Conservation (phyloP, 305 asterid genomes). For the Fraxinus ornus region DNA sequence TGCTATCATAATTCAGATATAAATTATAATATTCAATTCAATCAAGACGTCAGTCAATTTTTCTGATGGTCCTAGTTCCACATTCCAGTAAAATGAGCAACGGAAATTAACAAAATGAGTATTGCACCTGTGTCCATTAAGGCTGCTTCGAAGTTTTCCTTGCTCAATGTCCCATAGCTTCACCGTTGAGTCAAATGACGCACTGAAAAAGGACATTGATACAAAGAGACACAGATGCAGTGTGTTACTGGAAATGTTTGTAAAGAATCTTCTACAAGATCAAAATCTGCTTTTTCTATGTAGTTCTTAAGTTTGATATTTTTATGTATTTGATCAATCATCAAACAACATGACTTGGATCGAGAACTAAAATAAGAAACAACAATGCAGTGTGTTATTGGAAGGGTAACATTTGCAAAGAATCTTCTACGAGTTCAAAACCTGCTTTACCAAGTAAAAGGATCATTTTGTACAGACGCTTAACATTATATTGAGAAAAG, state of each 20-base stretch:
- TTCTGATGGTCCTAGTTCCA: background rate
- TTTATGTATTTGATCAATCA: background rate
- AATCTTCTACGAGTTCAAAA: background rate
- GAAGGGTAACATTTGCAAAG: background rate
- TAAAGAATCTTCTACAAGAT: background rate
- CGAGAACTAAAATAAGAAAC: background rate
- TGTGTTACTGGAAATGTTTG: background rate
- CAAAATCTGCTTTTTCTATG: background rate
- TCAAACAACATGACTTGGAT: background rate
- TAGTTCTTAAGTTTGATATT: background rate
- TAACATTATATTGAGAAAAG: background rate
- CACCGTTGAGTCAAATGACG: constrained; percentile 39
- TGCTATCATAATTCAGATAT: background rate
- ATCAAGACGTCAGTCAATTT: background rate
- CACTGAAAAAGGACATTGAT: constrained; percentile 25
- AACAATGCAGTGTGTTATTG: background rate
- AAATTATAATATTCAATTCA: background rate
- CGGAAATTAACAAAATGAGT: background rate
- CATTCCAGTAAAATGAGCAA: background rate
- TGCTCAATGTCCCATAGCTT: constrained; percentile 36
- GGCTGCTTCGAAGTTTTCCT: constrained; percentile 27
- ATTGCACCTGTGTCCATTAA: constrained; percentile 36
- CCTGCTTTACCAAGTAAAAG: background rate
- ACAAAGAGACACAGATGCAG: background rate
- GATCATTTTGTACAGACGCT: background rate